Conservation (phyloP, 2,329 filamentous ascomycete genomes). For the Intubia oerlemansii region DNA sequence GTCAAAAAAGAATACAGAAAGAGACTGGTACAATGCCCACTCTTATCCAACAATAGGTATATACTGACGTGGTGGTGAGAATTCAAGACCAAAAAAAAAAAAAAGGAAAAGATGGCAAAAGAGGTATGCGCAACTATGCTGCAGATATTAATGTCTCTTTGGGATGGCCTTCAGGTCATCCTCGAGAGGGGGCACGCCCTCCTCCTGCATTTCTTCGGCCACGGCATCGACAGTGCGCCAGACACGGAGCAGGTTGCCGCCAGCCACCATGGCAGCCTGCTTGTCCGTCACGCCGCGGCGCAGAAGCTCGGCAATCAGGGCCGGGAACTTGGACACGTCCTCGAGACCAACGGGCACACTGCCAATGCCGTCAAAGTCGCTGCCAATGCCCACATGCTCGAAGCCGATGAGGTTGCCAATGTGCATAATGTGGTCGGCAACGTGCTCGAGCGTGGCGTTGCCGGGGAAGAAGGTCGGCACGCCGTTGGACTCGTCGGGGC, state of each 20-base stretch:
- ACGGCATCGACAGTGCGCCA: conserved; percentile 63
- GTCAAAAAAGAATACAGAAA: not conserved
- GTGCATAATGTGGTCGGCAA: conserved; percentile 61
- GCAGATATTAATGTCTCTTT: no score
- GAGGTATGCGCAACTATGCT: no score
- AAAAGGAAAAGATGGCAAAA: no score
- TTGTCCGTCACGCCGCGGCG: conserved; percentile 49
- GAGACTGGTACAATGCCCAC: no score
- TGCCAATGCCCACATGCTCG: conserved; percentile 71
- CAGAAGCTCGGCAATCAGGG: conserved; percentile 55
- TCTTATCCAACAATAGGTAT: no score
- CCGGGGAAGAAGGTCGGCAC: conserved; percentile 45
- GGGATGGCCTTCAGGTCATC: conserved; percentile 20
- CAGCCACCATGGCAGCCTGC: conserved; percentile 55
- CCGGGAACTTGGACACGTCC: conserved; percentile 68
- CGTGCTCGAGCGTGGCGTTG: conserved; percentile 55
- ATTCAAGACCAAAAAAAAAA: not conserved
- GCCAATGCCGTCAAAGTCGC: conserved; percentile 68
- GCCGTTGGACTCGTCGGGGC: conserved; percentile 25
- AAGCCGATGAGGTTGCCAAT: conserved; percentile 72
- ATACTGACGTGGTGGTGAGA: no score
- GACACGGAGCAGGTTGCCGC: conserved; percentile 64
- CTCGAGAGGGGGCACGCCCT: conserved; percentile 29
- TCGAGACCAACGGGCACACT: conserved; percentile 52
- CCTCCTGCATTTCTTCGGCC: conserved; percentile 40